phyloP scores from a whole-genome alignment of 306 rosid genomes.

The Crotalaria pallida region DNA sequence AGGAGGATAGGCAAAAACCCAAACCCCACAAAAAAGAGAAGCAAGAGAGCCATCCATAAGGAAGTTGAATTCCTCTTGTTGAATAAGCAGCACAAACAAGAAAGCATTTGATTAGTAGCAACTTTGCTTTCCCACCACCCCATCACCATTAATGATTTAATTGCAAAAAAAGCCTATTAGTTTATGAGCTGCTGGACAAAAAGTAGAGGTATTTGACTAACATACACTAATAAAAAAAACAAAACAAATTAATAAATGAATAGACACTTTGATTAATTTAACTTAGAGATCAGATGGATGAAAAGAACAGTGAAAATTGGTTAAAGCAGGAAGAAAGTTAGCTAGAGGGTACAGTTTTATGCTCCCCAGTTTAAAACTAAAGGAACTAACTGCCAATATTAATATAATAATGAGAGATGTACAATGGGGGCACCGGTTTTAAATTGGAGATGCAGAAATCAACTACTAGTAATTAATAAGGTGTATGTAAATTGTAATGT shows the following conservation, averaged over 20 bases:
- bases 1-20: slow-evolving; percentile 39
- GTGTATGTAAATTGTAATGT: too few species aligned
- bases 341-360: neutral
- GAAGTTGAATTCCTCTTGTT: slow-evolving; percentile 38
- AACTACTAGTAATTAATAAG: too few species aligned
- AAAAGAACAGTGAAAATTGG: neutral
- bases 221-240: neutral
- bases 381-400: too few species aligned
- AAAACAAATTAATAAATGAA: neutral
- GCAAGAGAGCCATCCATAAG: slow-evolving; percentile 46
- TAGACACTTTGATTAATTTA: too few species aligned
- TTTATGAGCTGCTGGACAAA: slow-evolving; percentile 18
- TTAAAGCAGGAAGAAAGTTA: neutral
- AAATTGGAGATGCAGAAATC: neutral
- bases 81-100: slow-evolving; percentile 44
- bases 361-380: neutral
- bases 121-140: slow-evolving; percentile 44
- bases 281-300: slow-evolving; percentile 16
- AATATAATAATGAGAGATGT: too few species aligned
- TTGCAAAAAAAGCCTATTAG: slow-evolving; percentile 30
- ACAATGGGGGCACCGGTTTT: neutral
- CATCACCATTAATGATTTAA: too few species aligned
- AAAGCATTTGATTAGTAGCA: slow-evolving; percentile 46
- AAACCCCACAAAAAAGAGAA: slow-evolving; percentile 33
- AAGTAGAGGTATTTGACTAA: slow-evolving; percentile 9